Percentiles rank a stretch among this genome's conserved stretches.
These are phyloP conservation scores for Naematelia encephala DNA, from an alignment of 768 basidiomycete genomes.

Conservation along the genomic window DNA sequence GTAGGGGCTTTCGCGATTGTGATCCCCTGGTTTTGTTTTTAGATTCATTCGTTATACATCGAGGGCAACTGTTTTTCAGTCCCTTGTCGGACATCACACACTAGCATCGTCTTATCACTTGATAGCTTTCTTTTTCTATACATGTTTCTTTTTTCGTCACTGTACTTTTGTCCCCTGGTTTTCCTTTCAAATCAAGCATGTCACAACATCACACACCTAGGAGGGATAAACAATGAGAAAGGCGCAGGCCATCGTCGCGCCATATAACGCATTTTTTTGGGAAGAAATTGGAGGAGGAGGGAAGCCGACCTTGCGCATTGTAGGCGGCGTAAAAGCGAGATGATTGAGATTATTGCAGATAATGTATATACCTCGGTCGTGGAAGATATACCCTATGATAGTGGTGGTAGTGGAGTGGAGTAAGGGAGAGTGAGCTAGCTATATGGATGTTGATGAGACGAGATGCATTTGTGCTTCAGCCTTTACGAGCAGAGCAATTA, in stretches of 20 bases:
- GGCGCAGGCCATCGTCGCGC: not conserved
- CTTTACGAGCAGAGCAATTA: too few species aligned
- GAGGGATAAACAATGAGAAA: too few species aligned
- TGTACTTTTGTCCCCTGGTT: not conserved
- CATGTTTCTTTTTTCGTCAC: too few species aligned
- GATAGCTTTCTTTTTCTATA: too few species aligned
- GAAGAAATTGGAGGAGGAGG: too few species aligned
- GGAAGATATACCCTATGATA: not conserved
- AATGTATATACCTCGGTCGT: not conserved
- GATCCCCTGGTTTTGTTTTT: not conserved
- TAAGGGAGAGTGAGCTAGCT: not conserved
- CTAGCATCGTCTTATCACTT: not conserved
- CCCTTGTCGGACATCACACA: not conserved
- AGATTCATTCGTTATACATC: not conserved
- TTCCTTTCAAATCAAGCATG: not conserved
- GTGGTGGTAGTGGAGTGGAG: not conserved
- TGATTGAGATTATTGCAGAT: not conserved
- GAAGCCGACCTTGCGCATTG: not conserved
- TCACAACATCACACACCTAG: not conserved
- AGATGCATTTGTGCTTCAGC: not conserved
- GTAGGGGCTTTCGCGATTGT: not conserved
- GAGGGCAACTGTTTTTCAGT: not conserved
- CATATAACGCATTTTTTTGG: not conserved
- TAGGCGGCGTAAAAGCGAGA: not conserved
- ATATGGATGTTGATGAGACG: not conserved